A percentile compares a stretch with the other conserved stretches of the same genome.
These are phyloP conservation scores for Rhizopogon parksii DNA, from an alignment of 1,284 basidiomycete species.

Conservation along the genomic window DNA sequence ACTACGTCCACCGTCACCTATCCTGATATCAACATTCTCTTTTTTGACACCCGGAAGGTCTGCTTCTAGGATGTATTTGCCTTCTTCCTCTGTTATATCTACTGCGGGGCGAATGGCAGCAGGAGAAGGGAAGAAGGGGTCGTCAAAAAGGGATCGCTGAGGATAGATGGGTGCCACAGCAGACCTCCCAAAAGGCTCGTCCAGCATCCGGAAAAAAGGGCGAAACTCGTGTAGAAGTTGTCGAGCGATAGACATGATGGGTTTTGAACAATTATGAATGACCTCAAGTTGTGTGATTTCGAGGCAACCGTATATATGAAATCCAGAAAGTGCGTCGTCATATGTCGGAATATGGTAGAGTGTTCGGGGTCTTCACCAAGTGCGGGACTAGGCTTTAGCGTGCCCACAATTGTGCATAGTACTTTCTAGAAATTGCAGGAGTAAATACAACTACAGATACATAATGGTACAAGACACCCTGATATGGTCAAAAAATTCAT, in stretches of 20 bases:
- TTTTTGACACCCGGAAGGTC: constrained; percentile 75
- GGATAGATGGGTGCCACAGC: constrained; percentile 30
- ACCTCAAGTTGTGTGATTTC: not conserved
- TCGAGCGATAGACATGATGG: constrained; percentile 56
- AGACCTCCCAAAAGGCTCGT: constrained; percentile 50
- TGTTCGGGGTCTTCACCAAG: constrained; percentile 3
- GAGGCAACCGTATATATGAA: not conserved
- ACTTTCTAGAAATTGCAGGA: not conserved
- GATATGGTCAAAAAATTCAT: constrained; percentile 9
- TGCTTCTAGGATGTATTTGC: constrained; percentile 63
- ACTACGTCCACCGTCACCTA: constrained; percentile 63
- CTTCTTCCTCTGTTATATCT: constrained; percentile 59
- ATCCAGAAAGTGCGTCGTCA: not conserved
- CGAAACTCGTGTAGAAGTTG: constrained; percentile 65
- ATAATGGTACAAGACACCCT: not conserved
- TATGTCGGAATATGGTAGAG: not conserved
- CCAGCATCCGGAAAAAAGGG: constrained; percentile 65
- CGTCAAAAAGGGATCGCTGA: constrained; percentile 38
- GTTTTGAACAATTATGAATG: not conserved
- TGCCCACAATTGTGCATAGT: not conserved
- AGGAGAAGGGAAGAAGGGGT: constrained; percentile 42
- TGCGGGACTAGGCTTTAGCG: not conserved
- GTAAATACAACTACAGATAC: not conserved
- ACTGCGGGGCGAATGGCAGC: constrained; percentile 43
- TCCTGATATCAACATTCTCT: constrained; percentile 64